Evolutionary conservation across 495 filamentous ascomycete genomes (phyloP), one percentile per base, ranked within the genome.

Genomic region (Hyaloscypha bicolor): DNA sequence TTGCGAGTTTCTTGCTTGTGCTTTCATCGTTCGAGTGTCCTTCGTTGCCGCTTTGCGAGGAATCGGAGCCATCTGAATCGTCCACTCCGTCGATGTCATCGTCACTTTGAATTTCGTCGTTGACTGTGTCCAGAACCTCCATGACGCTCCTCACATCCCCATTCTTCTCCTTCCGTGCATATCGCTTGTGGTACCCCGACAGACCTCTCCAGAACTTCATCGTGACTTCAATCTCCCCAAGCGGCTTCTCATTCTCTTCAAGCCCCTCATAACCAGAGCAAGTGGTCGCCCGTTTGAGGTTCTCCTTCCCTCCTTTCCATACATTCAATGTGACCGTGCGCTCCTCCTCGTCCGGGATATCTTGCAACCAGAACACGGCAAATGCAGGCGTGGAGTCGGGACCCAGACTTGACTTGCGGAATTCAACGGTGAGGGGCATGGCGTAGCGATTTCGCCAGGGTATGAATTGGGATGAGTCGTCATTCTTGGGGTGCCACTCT

Each of bases 311-410:
- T 37, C 80, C 80, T 69, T 78, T 80, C 82, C 82, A 91, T 16
- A 92, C 82, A 33, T 82, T 76, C 6, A 92, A 62, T 12, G 67
- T 76, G 9, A 89, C 74, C 0, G 77, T 82, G 29, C 79, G 71
- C 25, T 87, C 82, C 72, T 89, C 85, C 53, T 88, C 88, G 52
- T 92, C 90, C 0, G 81, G 81, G 0, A 92, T 77, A 32, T 88
- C 85, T 55, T 85, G 82, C 16, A 91, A 80, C 90, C 90, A 92
- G 9, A 91, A 74, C 4, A 90, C 77, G 0, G 83, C 87, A 59
- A 90, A 86, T 0, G 85, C 90, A 0, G 83, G 76, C 0, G 83
- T 86, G 33, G 83, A 83, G 59, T 89, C 85, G 0, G 75, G 69
- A 29, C 82, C 75, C 0, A 87, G 45, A 14, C 76, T 77, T 19